These are phyloP conservation scores for Mortierella sp. DNA, from an alignment of 371 early-diverging fungal species.

Conservation along the genomic window DNA sequence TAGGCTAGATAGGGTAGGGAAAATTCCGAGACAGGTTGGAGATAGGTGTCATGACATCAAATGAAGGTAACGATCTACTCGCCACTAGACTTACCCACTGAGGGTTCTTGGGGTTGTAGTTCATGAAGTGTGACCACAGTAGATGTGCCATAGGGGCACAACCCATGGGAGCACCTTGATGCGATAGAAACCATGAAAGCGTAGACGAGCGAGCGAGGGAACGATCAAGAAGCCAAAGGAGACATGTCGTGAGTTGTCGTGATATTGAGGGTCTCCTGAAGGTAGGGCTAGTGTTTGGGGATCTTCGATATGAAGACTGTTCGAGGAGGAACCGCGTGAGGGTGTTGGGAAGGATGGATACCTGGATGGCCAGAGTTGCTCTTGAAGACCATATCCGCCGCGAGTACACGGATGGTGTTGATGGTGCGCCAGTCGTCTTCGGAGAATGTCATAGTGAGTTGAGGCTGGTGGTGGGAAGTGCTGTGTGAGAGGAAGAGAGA, in stretches of 20 bases:
- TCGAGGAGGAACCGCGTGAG: too few relatives aligned
- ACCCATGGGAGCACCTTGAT: constrained; percentile 94
- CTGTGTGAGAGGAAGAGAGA: not conserved
- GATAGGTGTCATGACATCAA: constrained; percentile 1
- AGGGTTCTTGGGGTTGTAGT: constrained; percentile 87
- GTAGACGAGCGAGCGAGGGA: not conserved
- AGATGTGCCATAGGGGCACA: constrained; percentile 97
- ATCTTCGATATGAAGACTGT: too few relatives aligned
- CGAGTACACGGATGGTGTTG: constrained; percentile 94
- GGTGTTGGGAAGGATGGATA: constrained; percentile 25
- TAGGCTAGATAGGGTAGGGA: constrained; percentile 56
- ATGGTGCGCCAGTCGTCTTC: constrained; percentile 76
- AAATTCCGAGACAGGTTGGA: not conserved
- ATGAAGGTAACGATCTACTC: not conserved
- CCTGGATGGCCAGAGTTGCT: constrained; percentile 99
- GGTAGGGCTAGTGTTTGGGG: too few relatives aligned
- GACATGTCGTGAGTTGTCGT: not conserved
- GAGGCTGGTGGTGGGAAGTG: not conserved
- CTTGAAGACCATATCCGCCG: constrained; percentile 95
- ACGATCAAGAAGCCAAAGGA: constrained; percentile 1
- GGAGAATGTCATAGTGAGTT: constrained; percentile 57
- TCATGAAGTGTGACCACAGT: constrained; percentile 89
- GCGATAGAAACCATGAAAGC: not conserved
- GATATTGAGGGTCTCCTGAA: too few relatives aligned
- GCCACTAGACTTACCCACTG: constrained; percentile 69